phyloP scores from a whole-genome alignment of 805 yeast genomes.

The Barnettozyma vustinii region DNA sequence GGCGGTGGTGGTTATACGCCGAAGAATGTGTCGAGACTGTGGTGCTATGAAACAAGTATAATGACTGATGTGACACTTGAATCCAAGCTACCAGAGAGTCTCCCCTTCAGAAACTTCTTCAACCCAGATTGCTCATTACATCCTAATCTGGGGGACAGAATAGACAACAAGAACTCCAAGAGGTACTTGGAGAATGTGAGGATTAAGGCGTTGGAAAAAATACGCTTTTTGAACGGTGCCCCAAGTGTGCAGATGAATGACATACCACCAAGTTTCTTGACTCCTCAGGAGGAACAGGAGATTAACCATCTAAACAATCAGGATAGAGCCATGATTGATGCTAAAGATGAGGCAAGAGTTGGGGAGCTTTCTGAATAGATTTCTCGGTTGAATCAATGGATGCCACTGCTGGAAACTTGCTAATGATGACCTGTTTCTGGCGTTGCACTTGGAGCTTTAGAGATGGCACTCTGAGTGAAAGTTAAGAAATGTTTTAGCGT shows the following conservation, averaged over 20 bases:
- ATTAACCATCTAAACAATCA: slow-evolving; percentile 31
- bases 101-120: slow-evolving; percentile 39
- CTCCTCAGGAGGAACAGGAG: slow-evolving; percentile 31
- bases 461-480: background rate
- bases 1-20: slow-evolving; percentile 99
- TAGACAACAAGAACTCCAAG: slow-evolving; percentile 81
- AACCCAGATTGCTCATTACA: slow-evolving; percentile 80
- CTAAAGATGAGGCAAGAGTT: slow-evolving; percentile 33
- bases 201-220: slow-evolving; percentile 70
- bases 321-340: slow-evolving; percentile 29
- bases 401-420: background rate
- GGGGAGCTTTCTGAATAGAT: slow-evolving; percentile 28
- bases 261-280: slow-evolving; percentile 59
- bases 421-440: background rate
- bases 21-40: slow-evolving; percentile 90
- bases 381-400: background rate
- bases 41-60: slow-evolving; percentile 92
- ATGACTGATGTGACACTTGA: slow-evolving; percentile 75
- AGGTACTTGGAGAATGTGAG: slow-evolving; percentile 76
- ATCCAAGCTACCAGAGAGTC: slow-evolving; percentile 53
- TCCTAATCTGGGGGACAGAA: slow-evolving; percentile 67
- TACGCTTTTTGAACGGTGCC: slow-evolving; percentile 78
- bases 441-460: background rate
- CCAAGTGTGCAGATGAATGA: slow-evolving; percentile 91
- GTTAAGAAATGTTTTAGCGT: too few relatives aligned